Base-by-base conservation (phyloP, 73 alveolate species). In the Stentor roeselii region DNA sequence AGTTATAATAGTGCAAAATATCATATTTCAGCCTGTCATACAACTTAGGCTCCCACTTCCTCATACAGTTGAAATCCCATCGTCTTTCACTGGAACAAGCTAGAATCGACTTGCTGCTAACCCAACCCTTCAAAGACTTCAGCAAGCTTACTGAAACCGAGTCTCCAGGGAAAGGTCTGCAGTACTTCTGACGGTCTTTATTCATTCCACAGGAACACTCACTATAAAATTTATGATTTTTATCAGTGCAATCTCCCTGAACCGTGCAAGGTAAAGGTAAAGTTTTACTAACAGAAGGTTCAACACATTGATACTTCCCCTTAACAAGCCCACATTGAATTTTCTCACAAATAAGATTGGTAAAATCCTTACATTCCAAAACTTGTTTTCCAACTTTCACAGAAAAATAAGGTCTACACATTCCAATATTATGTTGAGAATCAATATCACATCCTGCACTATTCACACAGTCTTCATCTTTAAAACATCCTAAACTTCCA, bases 141-240 rank as follows among this genome's bases (percentile, higher is more conserved):
- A 67, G 1, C 34, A 67, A 67, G 37, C 37, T 67, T 67, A 30
- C 2, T 32, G 41, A 15, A 30, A 32, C 41, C 14, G n/a, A 21
- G 80, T 67, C 80, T 2, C 80, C 80, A 30, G 80, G 80, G 80
- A 67, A 67, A 67, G 80, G 80, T 21, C 11, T 27, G 2, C 80
- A 67, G 34, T 67, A 67, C 34, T 32, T 32, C 34, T 30, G 37
- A 1, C 42, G 42, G 11, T 67, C 41, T 1, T 3, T 0, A 67
- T 67, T 67, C 2, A 21, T 21, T 0, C 80, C 80, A 67, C 80
- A 67, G 14, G 80, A 67, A 32, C 80, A 67, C 34, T 67, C 34
- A 27, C 42, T 67, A 67, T 67, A 21, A 67, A 32, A n/a, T 27
- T 14, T 2, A n/a, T 67, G 21, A 27, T 27, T 67, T 32, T 36